Evolutionary conservation across 306 rosid genomes (phyloP).

Genomic region (Prunus mume): DNA sequence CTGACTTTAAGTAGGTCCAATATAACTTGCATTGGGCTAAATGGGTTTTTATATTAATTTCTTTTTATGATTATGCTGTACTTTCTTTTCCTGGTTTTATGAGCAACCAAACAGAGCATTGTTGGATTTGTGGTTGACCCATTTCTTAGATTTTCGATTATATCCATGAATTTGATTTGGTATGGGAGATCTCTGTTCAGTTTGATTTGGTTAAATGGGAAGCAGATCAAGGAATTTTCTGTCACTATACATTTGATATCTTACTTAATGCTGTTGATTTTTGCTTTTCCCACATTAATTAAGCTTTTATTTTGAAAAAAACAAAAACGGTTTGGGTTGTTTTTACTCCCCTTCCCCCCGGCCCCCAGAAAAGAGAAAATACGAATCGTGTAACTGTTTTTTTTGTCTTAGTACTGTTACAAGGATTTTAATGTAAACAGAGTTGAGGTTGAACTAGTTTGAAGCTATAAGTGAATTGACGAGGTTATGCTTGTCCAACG

Average conservation of each 20-base stretch:
- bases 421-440: background rate
- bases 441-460: background rate
- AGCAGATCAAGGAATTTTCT: slow-evolving; percentile 16
- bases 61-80: background rate
- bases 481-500: background rate
- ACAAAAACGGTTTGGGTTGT: background rate
- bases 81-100: slow-evolving; percentile 1
- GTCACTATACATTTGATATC: background rate
- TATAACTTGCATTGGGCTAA: slow-evolving; percentile 6
- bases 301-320: slow-evolving; percentile 6
- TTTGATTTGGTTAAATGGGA: slow-evolving; percentile 10
- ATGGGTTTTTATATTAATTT: background rate
- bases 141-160: background rate
- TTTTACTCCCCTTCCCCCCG: too few relatives aligned
- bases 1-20: slow-evolving; percentile 9
- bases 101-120: slow-evolving; percentile 14
- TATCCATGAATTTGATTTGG: background rate
- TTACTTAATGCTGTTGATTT: background rate
- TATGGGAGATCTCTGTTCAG: background rate
- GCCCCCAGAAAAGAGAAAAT: background rate
- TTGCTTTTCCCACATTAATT: background rate
- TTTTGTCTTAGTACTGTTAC: background rate
- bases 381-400: background rate
- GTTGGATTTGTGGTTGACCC: background rate
- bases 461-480: too few relatives aligned